Evolutionary conservation across 257 asterid species (phyloP).

Genomic region (Solanum peruvianum): DNA sequence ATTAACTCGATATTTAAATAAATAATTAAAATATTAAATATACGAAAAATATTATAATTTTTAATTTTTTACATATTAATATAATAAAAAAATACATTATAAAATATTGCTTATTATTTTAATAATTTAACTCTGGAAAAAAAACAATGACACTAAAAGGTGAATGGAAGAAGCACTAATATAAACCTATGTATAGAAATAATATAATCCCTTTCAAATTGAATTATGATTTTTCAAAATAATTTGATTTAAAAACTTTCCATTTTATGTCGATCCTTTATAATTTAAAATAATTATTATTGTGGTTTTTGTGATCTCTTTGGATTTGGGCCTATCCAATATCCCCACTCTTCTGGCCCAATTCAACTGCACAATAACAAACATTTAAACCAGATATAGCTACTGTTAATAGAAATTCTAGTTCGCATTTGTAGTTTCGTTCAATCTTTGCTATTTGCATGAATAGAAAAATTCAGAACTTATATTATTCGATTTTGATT

Average conservation of each 20-base stretch:
- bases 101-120: no score
- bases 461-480: no score
- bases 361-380: neutral
- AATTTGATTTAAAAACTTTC: neutral
- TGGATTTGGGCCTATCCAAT: neutral
- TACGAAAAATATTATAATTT: no score
- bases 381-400: neutral
- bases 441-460: neutral
- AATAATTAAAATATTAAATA: no score
- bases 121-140: no score
- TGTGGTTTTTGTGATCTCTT: neutral
- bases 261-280: neutral
- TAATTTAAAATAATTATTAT: no score
- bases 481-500: neutral
- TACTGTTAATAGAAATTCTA: no score
- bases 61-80: no score
- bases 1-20: no score
- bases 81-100: no score
- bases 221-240: neutral
- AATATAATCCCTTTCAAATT: neutral
- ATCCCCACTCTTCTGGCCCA: neutral
- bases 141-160: neutral
- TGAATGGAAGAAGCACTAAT: neutral
- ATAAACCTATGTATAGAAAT: neutral
- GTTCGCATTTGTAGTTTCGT: neutral